These are phyloP conservation scores for Trichophyton rubrum DNA, from an alignment of 2,329 filamentous ascomycete species.

Conservation along the genomic window DNA sequence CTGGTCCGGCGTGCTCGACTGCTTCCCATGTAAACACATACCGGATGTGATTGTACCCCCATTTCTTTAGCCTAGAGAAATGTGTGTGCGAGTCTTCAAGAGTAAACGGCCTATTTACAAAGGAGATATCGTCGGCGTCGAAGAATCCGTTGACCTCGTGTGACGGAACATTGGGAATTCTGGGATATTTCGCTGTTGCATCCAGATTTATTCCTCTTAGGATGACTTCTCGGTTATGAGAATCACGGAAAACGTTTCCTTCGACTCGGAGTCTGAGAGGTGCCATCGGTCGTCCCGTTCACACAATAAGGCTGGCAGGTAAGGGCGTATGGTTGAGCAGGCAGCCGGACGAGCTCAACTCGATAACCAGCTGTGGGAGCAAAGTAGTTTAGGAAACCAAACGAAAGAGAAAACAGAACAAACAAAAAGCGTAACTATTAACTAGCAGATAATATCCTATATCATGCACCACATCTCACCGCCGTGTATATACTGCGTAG, in stretches of 20 bases:
- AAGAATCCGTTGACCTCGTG: constrained; percentile 71
- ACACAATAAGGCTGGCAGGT: neutral
- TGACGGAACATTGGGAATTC: constrained; percentile 66
- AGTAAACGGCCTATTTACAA: constrained; percentile 73
- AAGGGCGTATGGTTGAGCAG: neutral
- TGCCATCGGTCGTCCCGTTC: constrained; percentile 44
- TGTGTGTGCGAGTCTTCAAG: constrained; percentile 72
- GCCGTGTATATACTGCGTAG: neutral
- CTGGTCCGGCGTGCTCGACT: constrained; percentile 84
- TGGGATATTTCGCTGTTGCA: constrained; percentile 80
- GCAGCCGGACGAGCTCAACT: neutral
- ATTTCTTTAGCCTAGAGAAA: constrained; percentile 72
- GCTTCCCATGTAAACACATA: constrained; percentile 99
- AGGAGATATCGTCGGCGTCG: constrained; percentile 81
- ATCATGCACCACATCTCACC: neutral
- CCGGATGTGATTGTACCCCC: constrained; percentile 90
- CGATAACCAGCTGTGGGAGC: neutral
- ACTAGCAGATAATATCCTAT: neutral
- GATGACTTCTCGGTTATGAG: constrained; percentile 68
- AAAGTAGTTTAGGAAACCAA: neutral
- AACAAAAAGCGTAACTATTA: neutral
- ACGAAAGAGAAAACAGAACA: neutral
- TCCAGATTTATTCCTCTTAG: constrained; percentile 91
- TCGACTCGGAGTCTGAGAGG: constrained; percentile 70
- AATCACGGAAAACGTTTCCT: constrained; percentile 71